Evolutionary conservation across 306 rosid genomes (phyloP).

Genomic region (Morella rubra): DNA sequence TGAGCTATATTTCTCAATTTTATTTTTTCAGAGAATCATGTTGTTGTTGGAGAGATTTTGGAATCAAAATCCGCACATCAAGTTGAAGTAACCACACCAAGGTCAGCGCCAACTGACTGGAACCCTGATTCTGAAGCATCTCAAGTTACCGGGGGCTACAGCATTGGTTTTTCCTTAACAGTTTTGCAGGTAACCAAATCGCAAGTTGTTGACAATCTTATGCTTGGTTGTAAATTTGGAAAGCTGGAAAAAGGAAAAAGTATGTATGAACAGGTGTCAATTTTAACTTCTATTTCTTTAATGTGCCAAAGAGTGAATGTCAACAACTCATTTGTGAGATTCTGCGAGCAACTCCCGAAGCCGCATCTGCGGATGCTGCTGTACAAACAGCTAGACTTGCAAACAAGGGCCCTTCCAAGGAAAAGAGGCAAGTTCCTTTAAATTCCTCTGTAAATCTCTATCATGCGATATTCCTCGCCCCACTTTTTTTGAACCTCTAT

Average conservation of each 20-base stretch:
- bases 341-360: constrained; percentile 99
- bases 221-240: constrained; percentile 23
- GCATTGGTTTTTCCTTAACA: constrained; percentile 86
- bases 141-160: constrained; percentile 96
- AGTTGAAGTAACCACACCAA: constrained; percentile 70
- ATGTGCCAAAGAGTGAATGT: constrained; percentile 81
- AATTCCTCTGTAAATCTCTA: constrained; percentile 27
- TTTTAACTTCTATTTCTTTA: constrained; percentile 26
- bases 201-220: constrained; percentile 9
- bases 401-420: constrained; percentile 88
- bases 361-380: constrained; percentile 98
- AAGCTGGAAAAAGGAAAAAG: constrained; percentile 1
- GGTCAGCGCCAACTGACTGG: constrained; percentile 70
- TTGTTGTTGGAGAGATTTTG: constrained; percentile 86
- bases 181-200: constrained; percentile 76
- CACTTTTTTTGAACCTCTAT: not conserved
- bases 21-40: constrained; percentile 79
- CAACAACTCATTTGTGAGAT: constrained; percentile 98
- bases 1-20: constrained; percentile 27
- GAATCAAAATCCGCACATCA: constrained; percentile 72
- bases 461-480: constrained; percentile 15
- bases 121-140: constrained; percentile 86
- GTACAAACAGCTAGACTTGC: constrained; percentile 99
- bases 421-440: constrained; percentile 68
- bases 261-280: constrained; percentile 5